Evolutionary conservation across 176 grass and related monocot species (phyloP).

Genomic region (sorghum (Sorghum bicolor)): Sorghum_bicolor_NCBIv3 NC_012873.2:61828501-61829000

Average conservation of each 20-base stretch:
- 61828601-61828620: too few relatives aligned
- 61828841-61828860: not conserved
- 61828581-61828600: too few relatives aligned
- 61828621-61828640: too few relatives aligned
- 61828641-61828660: too few relatives aligned
- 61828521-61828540: too few relatives aligned
- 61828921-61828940: not conserved
- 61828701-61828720: too few relatives aligned
- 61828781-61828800: not conserved
- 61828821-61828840: not conserved
- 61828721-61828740: too few relatives aligned
- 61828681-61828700: not conserved
- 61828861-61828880: not conserved
- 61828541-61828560: too few relatives aligned
- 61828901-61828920: conserved; percentile 11
- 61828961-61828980: not conserved
- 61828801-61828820: not conserved
- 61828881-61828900: conserved; percentile 10
- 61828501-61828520: too few relatives aligned
- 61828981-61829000: not conserved
- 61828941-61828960: not conserved
- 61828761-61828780: not conserved
- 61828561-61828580: too few relatives aligned
- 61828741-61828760: too few relatives aligned
- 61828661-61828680: too few relatives aligned